phyloP scores from a whole-genome alignment of 768 basidiomycete genomes.

The Peribolospora kevripleyi region DNA sequence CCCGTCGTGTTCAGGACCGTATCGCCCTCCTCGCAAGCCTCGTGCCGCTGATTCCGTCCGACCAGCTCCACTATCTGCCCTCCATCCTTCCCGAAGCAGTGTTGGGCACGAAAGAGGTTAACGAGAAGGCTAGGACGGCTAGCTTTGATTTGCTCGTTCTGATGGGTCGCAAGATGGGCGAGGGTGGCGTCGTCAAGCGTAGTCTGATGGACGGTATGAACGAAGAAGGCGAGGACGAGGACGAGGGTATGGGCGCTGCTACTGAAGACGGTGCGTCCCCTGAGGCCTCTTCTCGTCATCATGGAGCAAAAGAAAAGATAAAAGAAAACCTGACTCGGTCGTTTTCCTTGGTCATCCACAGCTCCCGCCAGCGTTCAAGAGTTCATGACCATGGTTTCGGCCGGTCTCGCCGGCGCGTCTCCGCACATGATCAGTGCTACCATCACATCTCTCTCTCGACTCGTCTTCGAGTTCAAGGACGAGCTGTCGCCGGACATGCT shows the following conservation, averaged over 20 bases:
- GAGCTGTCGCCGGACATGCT: conserved; percentile 6
- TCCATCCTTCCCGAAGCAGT: conserved; percentile 81
- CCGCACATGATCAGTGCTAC: conserved; percentile 98
- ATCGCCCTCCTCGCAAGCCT: conserved; percentile 47
- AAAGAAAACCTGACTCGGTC: background rate
- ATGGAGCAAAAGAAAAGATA: background rate
- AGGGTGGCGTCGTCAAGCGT: conserved; percentile 59
- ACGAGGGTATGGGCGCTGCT: conserved; percentile 21
- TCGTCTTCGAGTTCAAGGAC: conserved; percentile 94
- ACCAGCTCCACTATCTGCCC: conserved; percentile 58
- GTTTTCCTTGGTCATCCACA: conserved; percentile 13
- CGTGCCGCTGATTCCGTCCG: conserved; percentile 40
- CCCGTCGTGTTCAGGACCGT: conserved; percentile 38
- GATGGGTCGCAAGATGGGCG: conserved; percentile 78
- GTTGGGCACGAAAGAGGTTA: conserved; percentile 86
- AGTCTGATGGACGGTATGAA: conserved; percentile 61
- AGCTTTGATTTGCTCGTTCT: conserved; percentile 73
- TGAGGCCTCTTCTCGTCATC: background rate
- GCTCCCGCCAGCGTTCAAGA: conserved; percentile 61
- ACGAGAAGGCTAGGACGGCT: conserved; percentile 64
- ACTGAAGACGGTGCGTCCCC: conserved; percentile 8
- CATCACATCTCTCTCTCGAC: conserved; percentile 72
- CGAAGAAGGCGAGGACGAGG: conserved; percentile 28
- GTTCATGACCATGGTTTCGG: conserved; percentile 88
- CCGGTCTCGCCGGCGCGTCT: conserved; percentile 61